Percentiles rank a stretch among this genome's conserved stretches.
phyloP scores from a whole-genome alignment of 441 rosid genomes.

The Syzygium malaccense region DNA sequence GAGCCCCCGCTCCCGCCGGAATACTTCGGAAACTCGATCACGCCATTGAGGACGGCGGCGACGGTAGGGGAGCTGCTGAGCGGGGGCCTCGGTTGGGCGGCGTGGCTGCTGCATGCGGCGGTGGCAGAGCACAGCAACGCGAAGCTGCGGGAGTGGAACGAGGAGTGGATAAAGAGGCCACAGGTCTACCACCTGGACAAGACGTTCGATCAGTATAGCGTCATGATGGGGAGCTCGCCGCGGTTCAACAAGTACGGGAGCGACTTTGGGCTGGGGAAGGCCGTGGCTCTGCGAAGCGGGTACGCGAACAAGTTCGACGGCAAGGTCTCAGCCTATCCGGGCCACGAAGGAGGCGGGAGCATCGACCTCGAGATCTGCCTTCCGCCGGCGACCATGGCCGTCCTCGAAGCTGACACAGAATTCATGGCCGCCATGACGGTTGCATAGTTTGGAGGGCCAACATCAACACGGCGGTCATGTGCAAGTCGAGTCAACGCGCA shows the following conservation, averaged over 20 bases:
- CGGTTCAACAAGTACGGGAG: constrained; percentile 65
- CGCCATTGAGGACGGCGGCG: constrained; percentile 18
- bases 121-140: constrained; percentile 36
- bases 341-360: constrained; percentile 63
- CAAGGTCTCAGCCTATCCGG: constrained; percentile 55
- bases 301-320: constrained; percentile 68
- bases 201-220: constrained; percentile 35
- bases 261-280: constrained; percentile 76
- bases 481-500: neutral
- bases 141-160: constrained; percentile 19
- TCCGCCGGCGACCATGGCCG: constrained; percentile 40
- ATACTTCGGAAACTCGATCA: constrained; percentile 59
- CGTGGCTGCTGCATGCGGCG: constrained; percentile 40
- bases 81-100: constrained; percentile 55
- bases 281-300: constrained; percentile 57
- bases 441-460: neutral
- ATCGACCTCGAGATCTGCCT: constrained; percentile 68
- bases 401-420: constrained; percentile 52
- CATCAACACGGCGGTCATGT: neutral
- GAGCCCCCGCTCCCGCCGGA: constrained; percentile 28
- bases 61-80: constrained; percentile 45
- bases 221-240: constrained; percentile 76
- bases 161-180: constrained; percentile 43
- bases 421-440: constrained; percentile 30
- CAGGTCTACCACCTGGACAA: constrained; percentile 24